Evolutionary conservation across 805 yeast species (phyloP), one percentile per base, ranked within the genome.

Genomic region (Peterozyma toletana): DNA sequence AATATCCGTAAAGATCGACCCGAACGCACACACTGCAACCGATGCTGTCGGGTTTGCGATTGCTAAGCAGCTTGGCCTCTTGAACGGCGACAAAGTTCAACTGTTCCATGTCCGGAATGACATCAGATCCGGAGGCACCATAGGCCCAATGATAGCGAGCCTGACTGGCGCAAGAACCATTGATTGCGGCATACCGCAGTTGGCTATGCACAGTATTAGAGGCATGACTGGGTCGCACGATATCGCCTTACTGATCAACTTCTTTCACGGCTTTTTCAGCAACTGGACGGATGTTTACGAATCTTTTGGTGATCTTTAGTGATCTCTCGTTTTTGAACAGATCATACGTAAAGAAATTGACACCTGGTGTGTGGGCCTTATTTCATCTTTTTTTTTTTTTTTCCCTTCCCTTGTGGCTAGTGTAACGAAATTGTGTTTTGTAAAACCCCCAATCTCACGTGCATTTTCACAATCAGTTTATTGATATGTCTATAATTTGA

Each of bases 21-120:
- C 93, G 37, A 83, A 85, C 59, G 89, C 85, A 11, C 83, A 83
- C 57, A 80, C 85, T 81, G 88, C 90, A 18, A 85, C 95, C 7
- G 95, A 87, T 57, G 70, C 81, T 3, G 78, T 80, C 39, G 87
- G 91, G 14, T 62, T 76, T 14, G 84, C 90, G 0, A 65, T 88
- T 38, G 69, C 78, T 37, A 85, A 84, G 60, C 83, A 82, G 53
- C 59, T 87, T 51, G 95, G 86, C 2, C 66, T 75, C 45, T 57
- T 65, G 42, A 80, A 85, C 47, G 83, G 70, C 40, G 88, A 84
- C 57, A 63, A 65, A 42, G 53, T 87, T 21, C 96, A 88, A 65
- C 79, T 78, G 62, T 86, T 86, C 78, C 95, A 86, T 57, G 82
- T 85, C 59, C 77, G 93, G 61, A 87, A 88, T 64, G 90, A 82